Evolutionary conservation across 2,329 filamentous ascomycete species (phyloP).

Genomic region (Paracoccidioides brasiliensis): DNA sequence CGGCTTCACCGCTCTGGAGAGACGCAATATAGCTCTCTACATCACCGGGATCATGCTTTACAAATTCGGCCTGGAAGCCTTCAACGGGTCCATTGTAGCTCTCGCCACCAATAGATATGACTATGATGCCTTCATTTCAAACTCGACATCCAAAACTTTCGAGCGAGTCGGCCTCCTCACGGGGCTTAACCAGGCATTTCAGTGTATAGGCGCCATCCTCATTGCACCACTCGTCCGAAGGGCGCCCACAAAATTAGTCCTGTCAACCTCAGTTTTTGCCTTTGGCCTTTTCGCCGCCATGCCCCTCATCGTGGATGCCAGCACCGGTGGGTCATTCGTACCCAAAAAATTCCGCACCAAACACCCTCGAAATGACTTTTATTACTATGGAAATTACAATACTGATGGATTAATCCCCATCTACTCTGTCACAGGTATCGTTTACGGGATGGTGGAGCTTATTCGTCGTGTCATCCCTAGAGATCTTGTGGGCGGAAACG

Average conservation of each 20-base stretch:
- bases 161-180: slow-evolving; percentile 36
- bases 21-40: slow-evolving; percentile 36
- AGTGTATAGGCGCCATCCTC: slow-evolving; percentile 39
- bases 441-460: slow-evolving; percentile 40
- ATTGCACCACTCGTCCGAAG: slow-evolving; percentile 39
- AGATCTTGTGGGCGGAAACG: slow-evolving; percentile 39
- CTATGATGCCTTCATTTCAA: slow-evolving; percentile 26
- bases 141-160: slow-evolving; percentile 30
- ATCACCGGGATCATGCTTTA: slow-evolving; percentile 40
- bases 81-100: slow-evolving; percentile 39
- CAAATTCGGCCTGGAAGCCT: slow-evolving; percentile 40
- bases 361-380: slow-evolving; percentile 27
- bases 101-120: slow-evolving; percentile 40
- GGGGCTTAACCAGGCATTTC: slow-evolving; percentile 39
- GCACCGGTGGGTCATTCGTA: slow-evolving; percentile 36
- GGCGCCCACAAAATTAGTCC: slow-evolving; percentile 36
- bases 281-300: slow-evolving; percentile 38
- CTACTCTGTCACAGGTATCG: slow-evolving; percentile 32
- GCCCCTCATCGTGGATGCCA: slow-evolving; percentile 37
- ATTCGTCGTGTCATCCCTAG: slow-evolving; percentile 39
- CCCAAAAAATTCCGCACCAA: slow-evolving; percentile 15
- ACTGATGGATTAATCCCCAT: slow-evolving; percentile 40
- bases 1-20: slow-evolving; percentile 29
- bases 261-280: slow-evolving; percentile 32
- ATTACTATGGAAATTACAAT: slow-evolving; percentile 37